Evolutionary conservation across 768 basidiomycete species (phyloP), one percentile per base, ranked within the genome.

Genomic region (Suillus placidus): DNA sequence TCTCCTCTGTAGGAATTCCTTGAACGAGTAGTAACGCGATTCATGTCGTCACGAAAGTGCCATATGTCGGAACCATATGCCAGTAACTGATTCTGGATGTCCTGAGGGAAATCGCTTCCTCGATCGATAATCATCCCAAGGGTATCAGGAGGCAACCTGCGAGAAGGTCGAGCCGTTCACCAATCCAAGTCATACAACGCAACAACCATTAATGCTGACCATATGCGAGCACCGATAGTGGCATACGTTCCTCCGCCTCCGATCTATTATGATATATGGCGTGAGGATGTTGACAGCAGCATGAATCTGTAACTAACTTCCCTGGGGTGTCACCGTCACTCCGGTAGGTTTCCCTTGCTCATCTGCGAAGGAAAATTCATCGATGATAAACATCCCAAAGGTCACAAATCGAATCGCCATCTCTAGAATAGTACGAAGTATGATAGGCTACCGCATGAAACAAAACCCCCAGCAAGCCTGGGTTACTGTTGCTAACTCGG

Each of bases 371-470:
- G 83, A 81, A 70, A 95, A 92, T 67, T 89, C 84, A 76, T 97
- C 95, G 70, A 96, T 85, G 71, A 97, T 95, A 80, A 96, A 96
- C 86, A 95, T 87, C 8, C 94, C 95, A 34, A 95, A 80, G n/a
- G 89, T 87, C 23, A 85, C 86, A 56, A 93, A 88, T 47, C 76
- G 68, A 37, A 69, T 68, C 54, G 32, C 61, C 52, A 56, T 52
- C 14, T 20, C 35, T 23, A 16, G 26, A 49, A 49, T 49, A 49
- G 47, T 49, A 49, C 23, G 23, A 26, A 7, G 26, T 26, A 26
- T 26, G 26, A 26, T 26, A 26, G 26, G 26, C 26, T 26, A 26
- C 9, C 1, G 23, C 37, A 37, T 56, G 61, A 66, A 64, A 34
- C 18, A 30, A 52, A 30, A 16, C 26, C 7, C 14, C 16, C 13